Evolutionary conservation across 1,284 basidiomycete species (phyloP), one percentile per base, ranked within the genome.

Genomic region (Apiotrichum laibachii): DNA sequence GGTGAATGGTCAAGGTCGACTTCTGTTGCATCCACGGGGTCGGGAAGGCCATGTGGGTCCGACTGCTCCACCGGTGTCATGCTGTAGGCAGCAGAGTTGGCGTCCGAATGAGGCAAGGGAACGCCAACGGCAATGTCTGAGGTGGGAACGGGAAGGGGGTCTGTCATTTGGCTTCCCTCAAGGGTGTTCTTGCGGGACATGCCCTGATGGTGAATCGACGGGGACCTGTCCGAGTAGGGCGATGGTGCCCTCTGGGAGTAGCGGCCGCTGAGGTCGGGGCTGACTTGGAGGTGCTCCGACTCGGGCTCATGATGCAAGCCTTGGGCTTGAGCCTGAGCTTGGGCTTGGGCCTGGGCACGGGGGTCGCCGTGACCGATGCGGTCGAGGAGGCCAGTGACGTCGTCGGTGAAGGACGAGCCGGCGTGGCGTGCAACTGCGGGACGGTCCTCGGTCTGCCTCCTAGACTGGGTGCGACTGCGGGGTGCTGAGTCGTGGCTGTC

Each of bases 351-450:
- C 26, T 33, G n/a, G 18, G 52, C 53, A 16, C 22, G 26, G 6
- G 44, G 50, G 16, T 60, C 58, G n/a, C 45, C 53, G 44, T 63
- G 62, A 21, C 58, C 52, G 19, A 63, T 63, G 21, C 59, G 53
- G 43, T 63, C 59, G 13, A 63, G 55, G 3, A 63, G 48, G 10
- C 62, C 62, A 12, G 59, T 60, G 33, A 78, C 71, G 51, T 76
- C 71, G 55, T 72, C 66, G 13, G 68, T 68, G 66, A 76, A 76
- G 34, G 68, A 72, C 16, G 62, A 45, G 21, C 55, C 55, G 19
- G 50, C 49, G 31, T 57, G 43, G 43, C 50, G 50, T 31, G 26
- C 26, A 31, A 50, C 43, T n/a, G 49, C 11, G 15, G 45, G 45
- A 12, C 45, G n/a, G 5, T 50, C 49, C 5, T 50, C 37, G 2